phyloP scores from a whole-genome alignment of 202 grass and related monocot genomes.

The Dendrocalamus latiflorus region DNA sequence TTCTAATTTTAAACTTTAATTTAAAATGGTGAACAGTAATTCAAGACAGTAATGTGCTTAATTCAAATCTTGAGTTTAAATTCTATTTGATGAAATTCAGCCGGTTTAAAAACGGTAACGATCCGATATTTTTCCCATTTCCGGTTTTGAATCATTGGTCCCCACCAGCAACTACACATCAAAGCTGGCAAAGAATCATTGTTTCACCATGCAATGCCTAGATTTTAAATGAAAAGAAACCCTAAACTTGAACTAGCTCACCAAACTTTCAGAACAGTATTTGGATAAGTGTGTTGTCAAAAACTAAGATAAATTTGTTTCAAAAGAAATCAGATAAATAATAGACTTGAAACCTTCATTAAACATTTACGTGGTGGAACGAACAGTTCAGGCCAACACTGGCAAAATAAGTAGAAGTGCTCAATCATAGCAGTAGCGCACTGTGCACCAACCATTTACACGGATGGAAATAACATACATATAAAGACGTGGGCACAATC shows the following conservation, averaged over 20 bases:
- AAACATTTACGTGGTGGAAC: conserved; percentile 12
- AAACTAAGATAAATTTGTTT: neutral
- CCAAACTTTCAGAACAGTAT: neutral
- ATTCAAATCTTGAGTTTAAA: no score
- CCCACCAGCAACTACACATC: conserved; percentile 19
- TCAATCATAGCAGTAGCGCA: conserved; percentile 13
- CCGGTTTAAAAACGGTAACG: no score
- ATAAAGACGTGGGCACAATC: conserved; percentile 21
- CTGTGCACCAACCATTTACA: conserved; percentile 42
- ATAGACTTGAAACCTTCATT: neutral
- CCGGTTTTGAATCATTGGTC: neutral
- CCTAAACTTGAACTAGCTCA: neutral
- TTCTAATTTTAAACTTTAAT: no score
- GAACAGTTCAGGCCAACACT: neutral
- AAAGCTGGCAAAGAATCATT: conserved; percentile 10
- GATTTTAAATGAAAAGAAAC: neutral
- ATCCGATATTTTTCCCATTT: no score
- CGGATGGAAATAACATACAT: conserved; percentile 34
- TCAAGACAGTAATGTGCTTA: no score
- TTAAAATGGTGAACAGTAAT: no score
- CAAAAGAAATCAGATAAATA: neutral
- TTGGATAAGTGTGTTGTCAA: neutral
- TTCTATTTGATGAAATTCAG: no score
- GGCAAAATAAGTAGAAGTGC: conserved; percentile 15
- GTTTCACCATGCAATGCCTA: conserved; percentile 27